Conservation (phyloP, 2,329 filamentous ascomycete genomes). For the Sporothrix phasma region DNA sequence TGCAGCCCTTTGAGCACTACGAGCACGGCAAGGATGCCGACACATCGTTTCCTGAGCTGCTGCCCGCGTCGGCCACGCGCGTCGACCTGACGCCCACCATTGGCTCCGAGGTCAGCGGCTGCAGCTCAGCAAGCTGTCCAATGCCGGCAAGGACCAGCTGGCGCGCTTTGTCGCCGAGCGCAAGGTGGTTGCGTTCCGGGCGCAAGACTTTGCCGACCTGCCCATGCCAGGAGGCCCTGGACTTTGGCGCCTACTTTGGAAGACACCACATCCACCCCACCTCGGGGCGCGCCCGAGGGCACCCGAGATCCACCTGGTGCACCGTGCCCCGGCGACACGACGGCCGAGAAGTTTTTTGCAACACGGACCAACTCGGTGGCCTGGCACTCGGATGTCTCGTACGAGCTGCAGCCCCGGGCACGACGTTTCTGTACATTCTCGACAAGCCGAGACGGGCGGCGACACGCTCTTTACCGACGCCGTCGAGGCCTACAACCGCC, state of each 20-base stretch:
- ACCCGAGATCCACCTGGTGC: slow-evolving; percentile 63
- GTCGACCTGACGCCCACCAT: slow-evolving; percentile 56
- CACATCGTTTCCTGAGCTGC: slow-evolving; percentile 50
- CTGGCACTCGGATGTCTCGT: slow-evolving; percentile 16
- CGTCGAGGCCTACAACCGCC: slow-evolving; percentile 68
- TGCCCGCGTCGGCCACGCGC: slow-evolving; percentile 38
- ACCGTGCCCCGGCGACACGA: slow-evolving; percentile 57
- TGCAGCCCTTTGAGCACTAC: slow-evolving; percentile 55
- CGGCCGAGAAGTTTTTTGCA: slow-evolving; percentile 48
- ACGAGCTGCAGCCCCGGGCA: slow-evolving; percentile 38
- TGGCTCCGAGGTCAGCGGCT: slow-evolving; percentile 58
- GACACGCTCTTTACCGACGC: slow-evolving; percentile 78
- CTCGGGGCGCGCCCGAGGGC: slow-evolving; percentile 57
- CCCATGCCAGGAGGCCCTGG: slow-evolving; percentile 54
- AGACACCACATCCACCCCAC: slow-evolving; percentile 65
- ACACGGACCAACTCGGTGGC: slow-evolving; percentile 69
- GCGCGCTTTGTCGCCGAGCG: slow-evolving; percentile 59
- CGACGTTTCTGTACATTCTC: slow-evolving; percentile 81
- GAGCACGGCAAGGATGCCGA: slow-evolving; percentile 64
- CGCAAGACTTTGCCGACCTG: slow-evolving; percentile 56
- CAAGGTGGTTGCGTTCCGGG: slow-evolving; percentile 60
- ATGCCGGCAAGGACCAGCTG: slow-evolving; percentile 58
- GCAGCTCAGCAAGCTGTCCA: slow-evolving; percentile 52
- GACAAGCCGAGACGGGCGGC: slow-evolving; percentile 67
- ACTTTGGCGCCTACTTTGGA: slow-evolving; percentile 50